phyloP scores from a whole-genome alignment of 257 asterid species.

The Linderniella brevidens region DNA sequence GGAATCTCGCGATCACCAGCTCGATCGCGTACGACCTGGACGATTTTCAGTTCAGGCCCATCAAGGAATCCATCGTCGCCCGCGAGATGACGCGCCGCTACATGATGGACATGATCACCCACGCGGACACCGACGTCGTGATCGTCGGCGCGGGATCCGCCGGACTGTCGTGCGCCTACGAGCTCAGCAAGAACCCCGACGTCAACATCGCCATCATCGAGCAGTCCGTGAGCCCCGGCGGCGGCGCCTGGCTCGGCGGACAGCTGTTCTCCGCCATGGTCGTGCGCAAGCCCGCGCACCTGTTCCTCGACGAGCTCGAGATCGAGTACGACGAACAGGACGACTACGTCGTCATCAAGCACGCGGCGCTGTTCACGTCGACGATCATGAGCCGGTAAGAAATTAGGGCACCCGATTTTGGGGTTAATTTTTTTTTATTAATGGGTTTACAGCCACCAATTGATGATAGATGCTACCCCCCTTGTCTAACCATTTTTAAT shows the following conservation, averaged over 20 bases:
- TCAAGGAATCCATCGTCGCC: constrained; percentile 51
- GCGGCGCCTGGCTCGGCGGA: constrained; percentile 73
- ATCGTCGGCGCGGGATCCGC: constrained; percentile 67
- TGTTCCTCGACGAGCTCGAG: constrained; percentile 46
- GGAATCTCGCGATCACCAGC: constrained; percentile 14
- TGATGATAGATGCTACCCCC: too few relatives aligned
- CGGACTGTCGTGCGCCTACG: constrained; percentile 63
- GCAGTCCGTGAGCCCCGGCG: constrained; percentile 70
- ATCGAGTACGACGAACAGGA: constrained; percentile 54
- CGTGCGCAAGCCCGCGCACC: constrained; percentile 53
- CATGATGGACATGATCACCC: constrained; percentile 63
- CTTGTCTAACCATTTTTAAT: too few relatives aligned
- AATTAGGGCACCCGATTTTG: too few relatives aligned
- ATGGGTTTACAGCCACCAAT: too few relatives aligned
- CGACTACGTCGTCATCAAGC: constrained; percentile 55
- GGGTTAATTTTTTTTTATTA: too few relatives aligned
- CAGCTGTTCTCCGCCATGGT: constrained; percentile 65
- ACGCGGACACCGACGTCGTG: constrained; percentile 63
- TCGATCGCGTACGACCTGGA: constrained; percentile 26
- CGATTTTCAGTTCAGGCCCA: constrained; percentile 33
- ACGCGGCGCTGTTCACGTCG: constrained; percentile 60
- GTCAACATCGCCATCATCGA: constrained; percentile 44
- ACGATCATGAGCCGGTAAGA: constrained; percentile 42
- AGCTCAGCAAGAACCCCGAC: constrained; percentile 43
- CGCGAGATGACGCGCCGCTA: constrained; percentile 58